Evolutionary conservation across 768 basidiomycete genomes (phyloP), one percentile per base, ranked within the genome.

Genomic region (Inosperma sp.): DNA sequence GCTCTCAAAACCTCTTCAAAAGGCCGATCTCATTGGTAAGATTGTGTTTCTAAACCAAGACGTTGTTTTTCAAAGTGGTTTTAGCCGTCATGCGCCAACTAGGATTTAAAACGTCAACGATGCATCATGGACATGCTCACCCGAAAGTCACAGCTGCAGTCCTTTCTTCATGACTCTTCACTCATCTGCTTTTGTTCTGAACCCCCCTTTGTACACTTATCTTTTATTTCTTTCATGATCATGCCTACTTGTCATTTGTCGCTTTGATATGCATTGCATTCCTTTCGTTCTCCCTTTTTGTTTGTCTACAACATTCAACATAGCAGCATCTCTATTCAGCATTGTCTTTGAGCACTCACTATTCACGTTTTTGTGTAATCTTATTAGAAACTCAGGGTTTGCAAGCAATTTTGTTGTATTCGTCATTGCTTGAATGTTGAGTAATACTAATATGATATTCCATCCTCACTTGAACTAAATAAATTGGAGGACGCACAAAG

Each of bases 1-100:
- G 33, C 75, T 97, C 35, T 74, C 88, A 37, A 97, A 97, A 71
- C 94, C 94, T 1, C 70, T 97, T 60, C 86, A 90, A 67, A 93
- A 93, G 69, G 80, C 82, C 19, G 93, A 93, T 65, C 73, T 96
- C 26, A 73, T 93, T 51, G 72, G 82, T 65, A 72, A 49, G 67
- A 66, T 23, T 40, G 41, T n/a, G 34, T 25, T 55, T 27, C 16
- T 16, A 27, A 23, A 34, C 41, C n/a, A n/a, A n/a, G n/a, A 21
- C n/a, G 7, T 21, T 12, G 21, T 40, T 23, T 27, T 21, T 35
- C 36, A 54, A 23, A 52, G 29, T 54, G 12, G 17, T 46, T 23
- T 48, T 33, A 70, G 78, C 75, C 48, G 80, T 79, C 49, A 85
- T 96, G 81, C 84, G 86, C 33, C 84, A 88, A 62, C 77, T 96